phyloP scores from a whole-genome alignment of 345 rosid genomes.

The Pugionium cornutum region DNA sequence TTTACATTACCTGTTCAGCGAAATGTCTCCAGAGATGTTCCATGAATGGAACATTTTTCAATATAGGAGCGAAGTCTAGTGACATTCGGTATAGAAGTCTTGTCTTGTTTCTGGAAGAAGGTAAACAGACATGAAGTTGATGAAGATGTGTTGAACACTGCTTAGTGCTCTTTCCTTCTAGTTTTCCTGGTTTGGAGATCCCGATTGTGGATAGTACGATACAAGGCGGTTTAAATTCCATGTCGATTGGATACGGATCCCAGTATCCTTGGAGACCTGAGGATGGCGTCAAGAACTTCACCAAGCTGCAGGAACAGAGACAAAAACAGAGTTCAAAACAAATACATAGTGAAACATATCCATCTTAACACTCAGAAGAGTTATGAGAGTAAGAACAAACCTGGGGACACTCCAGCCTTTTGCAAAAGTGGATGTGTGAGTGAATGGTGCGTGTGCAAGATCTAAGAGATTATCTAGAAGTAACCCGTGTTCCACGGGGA shows the following conservation, averaged over 20 bases:
- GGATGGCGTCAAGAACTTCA: conserved; percentile 85
- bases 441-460: conserved; percentile 97
- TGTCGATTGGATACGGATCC: conserved; percentile 98
- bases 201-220: conserved; percentile 93
- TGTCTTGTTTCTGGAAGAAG: conserved; percentile 81
- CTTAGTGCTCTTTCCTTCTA: conserved; percentile 70
- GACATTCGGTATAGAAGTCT: conserved; percentile 90
- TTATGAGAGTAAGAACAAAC: conserved; percentile 43
- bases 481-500: conserved; percentile 96
- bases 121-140: conserved; percentile 95
- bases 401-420: conserved; percentile 98
- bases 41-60: conserved; percentile 86
- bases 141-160: conserved; percentile 93
- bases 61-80: conserved; percentile 84
- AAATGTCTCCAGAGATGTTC: conserved; percentile 85
- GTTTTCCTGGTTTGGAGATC: conserved; percentile 92
- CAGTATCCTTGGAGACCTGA: conserved; percentile 94
- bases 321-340: background rate
- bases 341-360: background rate
- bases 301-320: conserved; percentile 57
- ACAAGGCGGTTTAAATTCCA: conserved; percentile 98
- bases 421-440: conserved; percentile 96
- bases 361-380: background rate
- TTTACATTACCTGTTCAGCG: conserved; percentile 75
- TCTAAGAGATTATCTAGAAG: conserved; percentile 95